These are phyloP conservation scores for Bryoerythrophyllum caledonicum DNA, from an alignment of 225 moss, liverwort and hornwort genomes.

Conservation along the genomic window DNA sequence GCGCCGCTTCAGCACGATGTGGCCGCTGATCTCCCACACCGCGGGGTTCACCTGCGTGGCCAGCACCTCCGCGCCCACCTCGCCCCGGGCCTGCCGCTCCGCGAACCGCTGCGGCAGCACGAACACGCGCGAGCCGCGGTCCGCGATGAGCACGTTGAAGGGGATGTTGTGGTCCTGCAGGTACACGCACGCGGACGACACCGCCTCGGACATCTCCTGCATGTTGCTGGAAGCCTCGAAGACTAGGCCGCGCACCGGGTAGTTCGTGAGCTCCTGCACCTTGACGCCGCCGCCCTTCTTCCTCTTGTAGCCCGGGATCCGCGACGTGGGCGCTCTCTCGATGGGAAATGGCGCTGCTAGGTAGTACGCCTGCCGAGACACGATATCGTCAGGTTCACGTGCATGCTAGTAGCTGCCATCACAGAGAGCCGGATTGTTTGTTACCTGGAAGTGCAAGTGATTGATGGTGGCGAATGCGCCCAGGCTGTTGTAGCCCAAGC, in stretches of 20 bases:
- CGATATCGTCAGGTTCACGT: background rate
- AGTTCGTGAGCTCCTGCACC: slow-evolving; percentile 58
- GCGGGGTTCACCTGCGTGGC: slow-evolving; percentile 87
- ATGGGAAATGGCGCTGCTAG: slow-evolving; percentile 76
- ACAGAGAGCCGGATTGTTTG: too few relatives aligned
- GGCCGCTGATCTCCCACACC: slow-evolving; percentile 93
- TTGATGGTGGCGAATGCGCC: slow-evolving; percentile 97
- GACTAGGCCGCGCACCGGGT: slow-evolving; percentile 65
- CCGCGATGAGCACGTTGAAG: slow-evolving; percentile 76
- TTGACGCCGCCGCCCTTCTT: slow-evolving; percentile 57
- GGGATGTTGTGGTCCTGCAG: slow-evolving; percentile 71
- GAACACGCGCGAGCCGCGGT: slow-evolving; percentile 71
- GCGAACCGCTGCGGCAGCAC: slow-evolving; percentile 86
- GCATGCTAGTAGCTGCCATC: too few relatives aligned
- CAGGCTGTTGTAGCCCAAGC: slow-evolving; percentile 87
- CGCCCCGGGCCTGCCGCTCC: slow-evolving; percentile 74
- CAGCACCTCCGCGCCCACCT: slow-evolving; percentile 63
- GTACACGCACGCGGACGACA: slow-evolving; percentile 59
- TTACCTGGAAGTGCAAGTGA: slow-evolving; percentile 93
- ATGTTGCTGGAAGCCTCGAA: slow-evolving; percentile 58
- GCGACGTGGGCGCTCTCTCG: slow-evolving; percentile 57
- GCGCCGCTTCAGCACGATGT: slow-evolving; percentile 81
- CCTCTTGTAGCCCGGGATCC: slow-evolving; percentile 18
- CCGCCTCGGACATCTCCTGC: slow-evolving; percentile 55
- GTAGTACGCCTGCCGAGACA: slow-evolving; percentile 70